Evolutionary conservation across 83 land plant species (phyloP), one percentile per base, ranked within the genome.

Genomic region (Diphasiastrum complanatum): DNA sequence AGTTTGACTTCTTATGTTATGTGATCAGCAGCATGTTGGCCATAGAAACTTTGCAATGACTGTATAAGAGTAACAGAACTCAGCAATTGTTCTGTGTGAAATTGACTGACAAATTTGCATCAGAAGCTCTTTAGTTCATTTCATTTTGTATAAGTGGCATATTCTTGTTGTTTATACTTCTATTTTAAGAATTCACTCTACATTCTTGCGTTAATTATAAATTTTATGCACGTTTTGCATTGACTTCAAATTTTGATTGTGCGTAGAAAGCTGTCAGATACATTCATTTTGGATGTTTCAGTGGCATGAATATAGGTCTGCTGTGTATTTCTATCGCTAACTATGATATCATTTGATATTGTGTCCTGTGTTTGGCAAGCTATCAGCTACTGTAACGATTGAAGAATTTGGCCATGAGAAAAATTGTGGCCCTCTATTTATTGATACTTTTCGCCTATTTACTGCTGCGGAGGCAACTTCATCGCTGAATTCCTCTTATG

Each of bases 361-460:
- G 64, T 25, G 29, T 1, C 14, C 20, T 54, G 57, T 26, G 14
- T 61, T n/a, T 70, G 36, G 48, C 57, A 25, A 32, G 38, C 29
- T 12, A 35, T 36, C 81, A 91, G 97, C 97, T 67, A 70, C 83
- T 56, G 83, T 79, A 50, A 78, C 79, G 28, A 56, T 91, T 34
- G 93, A 91, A 71, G 97, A 87, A 70, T 92, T 83, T 76, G 99
- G 99, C 19, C 82, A 77, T 60, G 78, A 67, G 68, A 83, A 89
- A 71, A 89, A 95, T 54, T 82, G 77, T 75, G 99, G 83, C 32
- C 57, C 79, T 35, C 35, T 95, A 51, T 89, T 75, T 43, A 70
- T 89, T 50, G 85, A 73, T 50, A 79, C 81, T 20, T 80, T 86
- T 66, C 79, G 78, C 30, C 75, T 78, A 47, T 84, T 95, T 70